Conservation (phyloP, 73 alveolate genomes). For the Effrenium voratum region DNA sequence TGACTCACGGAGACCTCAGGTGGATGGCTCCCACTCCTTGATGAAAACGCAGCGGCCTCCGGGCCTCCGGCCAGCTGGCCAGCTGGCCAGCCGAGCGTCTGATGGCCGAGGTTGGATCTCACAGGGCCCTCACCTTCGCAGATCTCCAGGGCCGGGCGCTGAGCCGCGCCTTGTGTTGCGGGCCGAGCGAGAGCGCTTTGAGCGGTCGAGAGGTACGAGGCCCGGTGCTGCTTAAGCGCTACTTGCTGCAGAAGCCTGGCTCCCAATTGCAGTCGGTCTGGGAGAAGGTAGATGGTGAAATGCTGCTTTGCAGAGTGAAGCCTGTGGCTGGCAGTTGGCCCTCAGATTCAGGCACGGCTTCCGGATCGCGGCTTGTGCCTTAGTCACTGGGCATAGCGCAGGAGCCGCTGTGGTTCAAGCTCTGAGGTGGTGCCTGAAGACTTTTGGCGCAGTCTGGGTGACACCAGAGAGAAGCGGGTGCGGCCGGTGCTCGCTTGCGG, state of each 20-base stretch:
- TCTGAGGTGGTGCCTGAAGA: constrained; percentile 85
- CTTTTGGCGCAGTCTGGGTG: constrained; percentile 86
- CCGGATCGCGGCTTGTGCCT: constrained; percentile 48
- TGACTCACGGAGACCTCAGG: constrained; percentile 27
- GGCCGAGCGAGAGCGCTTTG: not conserved
- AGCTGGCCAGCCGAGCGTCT: not conserved
- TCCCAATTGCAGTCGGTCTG: not conserved
- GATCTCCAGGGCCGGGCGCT: constrained; percentile 50
- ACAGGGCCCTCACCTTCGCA: constrained; percentile 63
- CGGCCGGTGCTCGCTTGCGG: no score
- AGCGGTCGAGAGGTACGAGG: constrained; percentile 75
- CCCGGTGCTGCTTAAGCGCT: constrained; percentile 67
- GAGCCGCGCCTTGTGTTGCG: not conserved
- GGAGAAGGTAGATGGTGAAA: not conserved
- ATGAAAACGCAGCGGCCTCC: constrained; percentile 52
- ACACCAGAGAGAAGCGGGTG: constrained; percentile 86
- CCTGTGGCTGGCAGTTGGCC: not conserved
- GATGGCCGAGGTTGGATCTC: constrained; percentile 58
- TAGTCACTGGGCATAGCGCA: no score
- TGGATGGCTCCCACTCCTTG: constrained; percentile 86
- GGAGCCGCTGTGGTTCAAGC: no score
- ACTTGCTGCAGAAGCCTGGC: constrained; percentile 61
- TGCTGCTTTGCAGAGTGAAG: not conserved
- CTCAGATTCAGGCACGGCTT: constrained; percentile 53
- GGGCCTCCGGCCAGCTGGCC: no score